Evolutionary conservation across 2,329 filamentous ascomycete genomes (phyloP), one percentile per base, ranked within the genome.

Genomic region (Fusarium napiforme): DNA sequence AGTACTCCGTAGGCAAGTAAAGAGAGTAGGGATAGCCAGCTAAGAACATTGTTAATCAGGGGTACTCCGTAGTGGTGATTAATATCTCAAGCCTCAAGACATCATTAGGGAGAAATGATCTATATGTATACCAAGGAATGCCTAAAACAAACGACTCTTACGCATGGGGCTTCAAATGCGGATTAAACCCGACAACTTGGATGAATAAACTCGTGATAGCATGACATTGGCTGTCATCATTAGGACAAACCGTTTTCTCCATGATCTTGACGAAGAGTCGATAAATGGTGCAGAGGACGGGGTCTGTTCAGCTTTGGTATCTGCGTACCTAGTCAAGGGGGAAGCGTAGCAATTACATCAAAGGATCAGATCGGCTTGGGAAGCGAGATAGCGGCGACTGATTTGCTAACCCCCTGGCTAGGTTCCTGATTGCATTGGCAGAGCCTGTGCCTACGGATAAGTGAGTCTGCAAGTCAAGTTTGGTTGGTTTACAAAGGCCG

Each of bases 381-480:
- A 74, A 74, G 71, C 71, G 71, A 74, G 57, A 74, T 74, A 69
- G 71, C 23, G 61, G 67, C 45, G 58, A 55, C 53, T 57, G 43
- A 43, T 50, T 49, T 16, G 45, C 59, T 57, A 32, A 60, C 46
- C 71, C 71, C 71, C 71, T 74, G 67, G 45, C 59, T 30, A 30
- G 30, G 30, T 47, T 36, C 47, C n/a, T 52, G 19, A 30, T 37
- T 67, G 62, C 57, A 67, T 58, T 65, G 37, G 45, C 15, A 60
- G 47, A 56, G 52, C 53, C 60, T 68, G 71, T 71, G 71, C 66
- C 60, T 63, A 70, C 53, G 58, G 45, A 57, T 58, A 47, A 67
- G 37, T 42, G 30, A 39, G 36, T 32, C 40, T 43, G 42, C 28
- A 37, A 34, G 32, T 32, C 23, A 46, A 36, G 46, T 43, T 34